phyloP scores from a whole-genome alignment of 345 rosid genomes.

The Eucalyptus regnans region DNA sequence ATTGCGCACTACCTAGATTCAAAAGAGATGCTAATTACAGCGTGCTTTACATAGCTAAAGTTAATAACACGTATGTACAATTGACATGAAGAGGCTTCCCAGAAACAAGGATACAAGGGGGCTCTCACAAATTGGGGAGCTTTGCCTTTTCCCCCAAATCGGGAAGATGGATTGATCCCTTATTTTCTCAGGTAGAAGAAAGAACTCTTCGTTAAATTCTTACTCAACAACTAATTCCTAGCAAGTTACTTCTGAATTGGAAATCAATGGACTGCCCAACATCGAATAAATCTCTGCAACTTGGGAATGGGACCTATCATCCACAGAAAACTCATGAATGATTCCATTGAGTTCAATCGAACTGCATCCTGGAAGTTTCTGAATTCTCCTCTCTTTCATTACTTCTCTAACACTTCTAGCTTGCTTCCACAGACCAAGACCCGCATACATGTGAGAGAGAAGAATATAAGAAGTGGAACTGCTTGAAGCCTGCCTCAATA shows the following conservation, averaged over 20 bases:
- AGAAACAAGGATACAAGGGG: neutral
- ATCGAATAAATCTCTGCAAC: slow-evolving; percentile 11
- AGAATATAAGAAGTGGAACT: slow-evolving; percentile 23
- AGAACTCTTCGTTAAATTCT: neutral
- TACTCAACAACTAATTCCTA: neutral
- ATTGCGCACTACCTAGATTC: neutral
- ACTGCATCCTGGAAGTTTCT: slow-evolving; percentile 33
- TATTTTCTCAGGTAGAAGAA: neutral
- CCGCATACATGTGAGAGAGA: slow-evolving; percentile 30
- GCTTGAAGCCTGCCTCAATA: slow-evolving; percentile 8
- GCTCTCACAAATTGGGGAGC: neutral
- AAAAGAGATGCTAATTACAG: neutral
- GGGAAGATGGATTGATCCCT: neutral
- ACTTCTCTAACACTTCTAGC: slow-evolving; percentile 13
- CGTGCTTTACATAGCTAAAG: neutral
- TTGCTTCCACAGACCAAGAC: slow-evolving; percentile 23
- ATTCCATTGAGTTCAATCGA: slow-evolving; percentile 32
- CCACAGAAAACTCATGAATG: slow-evolving; percentile 25
- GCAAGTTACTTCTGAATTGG: neutral
- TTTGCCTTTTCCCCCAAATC: neutral
- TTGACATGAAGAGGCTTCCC: neutral
- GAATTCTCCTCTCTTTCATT: slow-evolving; percentile 23
- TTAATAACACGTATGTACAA: neutral
- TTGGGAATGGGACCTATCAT: slow-evolving; percentile 18
- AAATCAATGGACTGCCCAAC: slow-evolving; percentile 3